A percentile compares a stretch with the other conserved stretches of the same genome.
Evolutionary conservation across 805 yeast species (phyloP).

Genomic region (Alloascoidea africana): DNA sequence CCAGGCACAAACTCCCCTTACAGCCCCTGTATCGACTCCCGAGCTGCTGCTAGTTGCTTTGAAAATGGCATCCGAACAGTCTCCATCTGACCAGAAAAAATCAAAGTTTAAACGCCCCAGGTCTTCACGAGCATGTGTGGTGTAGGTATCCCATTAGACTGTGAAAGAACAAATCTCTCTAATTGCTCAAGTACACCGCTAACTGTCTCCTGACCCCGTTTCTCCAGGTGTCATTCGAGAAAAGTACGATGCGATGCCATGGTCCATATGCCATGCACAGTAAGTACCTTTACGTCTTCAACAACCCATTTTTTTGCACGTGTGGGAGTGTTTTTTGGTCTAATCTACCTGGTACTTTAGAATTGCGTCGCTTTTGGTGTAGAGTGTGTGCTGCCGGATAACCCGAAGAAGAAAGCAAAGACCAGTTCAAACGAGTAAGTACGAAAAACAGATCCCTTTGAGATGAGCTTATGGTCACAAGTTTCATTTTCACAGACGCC

Average conservation of each 20-base stretch:
- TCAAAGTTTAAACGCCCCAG: constrained; percentile 27
- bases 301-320: too few relatives aligned
- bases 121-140: constrained; percentile 58
- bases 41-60: too few relatives aligned
- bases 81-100: not conserved
- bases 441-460: too few relatives aligned
- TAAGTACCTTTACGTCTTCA: constrained; percentile 7
- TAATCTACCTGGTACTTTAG: not conserved
- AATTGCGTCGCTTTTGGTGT: constrained; percentile 61
- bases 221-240: constrained; percentile 10
- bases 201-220: not conserved
- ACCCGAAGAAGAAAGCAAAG: not conserved
- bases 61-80: too few relatives aligned
- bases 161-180: too few relatives aligned
- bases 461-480: too few relatives aligned
- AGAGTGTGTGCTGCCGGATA: constrained; percentile 55
- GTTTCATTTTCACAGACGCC: too few relatives aligned
- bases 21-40: too few relatives aligned
- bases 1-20: too few relatives aligned
- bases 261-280: constrained; percentile 39
- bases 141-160: constrained; percentile 70
- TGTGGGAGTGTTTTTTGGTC: too few relatives aligned
- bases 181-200: not conserved
- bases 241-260: constrained; percentile 33
- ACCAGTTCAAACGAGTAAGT: constrained; percentile 1